These are phyloP conservation scores for Xerocomellus amylosporus DNA, from an alignment of 768 basidiomycete species.

Conservation along the genomic window DNA sequence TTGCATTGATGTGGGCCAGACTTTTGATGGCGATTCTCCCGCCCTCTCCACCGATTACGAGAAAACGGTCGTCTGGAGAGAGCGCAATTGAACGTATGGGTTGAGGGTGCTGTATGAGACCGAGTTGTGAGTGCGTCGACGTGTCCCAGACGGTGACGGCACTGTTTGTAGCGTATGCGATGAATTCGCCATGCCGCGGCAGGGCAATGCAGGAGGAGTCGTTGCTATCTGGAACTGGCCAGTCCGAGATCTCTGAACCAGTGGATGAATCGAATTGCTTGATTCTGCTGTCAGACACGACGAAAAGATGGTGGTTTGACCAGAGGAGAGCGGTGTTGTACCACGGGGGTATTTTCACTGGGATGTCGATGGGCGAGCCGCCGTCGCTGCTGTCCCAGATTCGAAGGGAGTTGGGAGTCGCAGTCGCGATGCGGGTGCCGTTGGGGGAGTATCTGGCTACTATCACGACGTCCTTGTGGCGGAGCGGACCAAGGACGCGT, in stretches of 20 bases:
- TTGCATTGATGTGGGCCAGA: background rate
- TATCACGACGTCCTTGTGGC: background rate
- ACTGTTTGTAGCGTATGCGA: background rate
- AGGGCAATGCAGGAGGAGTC: background rate
- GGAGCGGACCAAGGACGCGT: background rate
- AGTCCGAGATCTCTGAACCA: background rate
- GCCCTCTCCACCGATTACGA: background rate
- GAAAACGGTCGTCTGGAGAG: background rate
- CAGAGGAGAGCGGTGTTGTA: constrained; percentile 6
- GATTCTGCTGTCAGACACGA: background rate
- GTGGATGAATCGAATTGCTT: background rate
- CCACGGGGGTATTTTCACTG: background rate
- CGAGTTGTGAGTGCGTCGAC: background rate
- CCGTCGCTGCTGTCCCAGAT: background rate
- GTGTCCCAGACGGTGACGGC: constrained; percentile 2
- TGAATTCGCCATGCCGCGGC: background rate
- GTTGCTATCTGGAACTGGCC: background rate
- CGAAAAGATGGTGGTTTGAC: background rate
- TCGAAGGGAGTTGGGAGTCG: background rate
- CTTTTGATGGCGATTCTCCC: background rate
- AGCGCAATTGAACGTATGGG: background rate
- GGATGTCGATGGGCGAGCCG: background rate
- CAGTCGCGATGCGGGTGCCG: constrained; percentile 5
- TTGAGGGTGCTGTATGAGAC: background rate
- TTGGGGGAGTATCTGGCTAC: background rate